Evolutionary conservation across 2,329 filamentous ascomycete genomes (phyloP).

Genomic region (Albifimbria verrucaria): DNA sequence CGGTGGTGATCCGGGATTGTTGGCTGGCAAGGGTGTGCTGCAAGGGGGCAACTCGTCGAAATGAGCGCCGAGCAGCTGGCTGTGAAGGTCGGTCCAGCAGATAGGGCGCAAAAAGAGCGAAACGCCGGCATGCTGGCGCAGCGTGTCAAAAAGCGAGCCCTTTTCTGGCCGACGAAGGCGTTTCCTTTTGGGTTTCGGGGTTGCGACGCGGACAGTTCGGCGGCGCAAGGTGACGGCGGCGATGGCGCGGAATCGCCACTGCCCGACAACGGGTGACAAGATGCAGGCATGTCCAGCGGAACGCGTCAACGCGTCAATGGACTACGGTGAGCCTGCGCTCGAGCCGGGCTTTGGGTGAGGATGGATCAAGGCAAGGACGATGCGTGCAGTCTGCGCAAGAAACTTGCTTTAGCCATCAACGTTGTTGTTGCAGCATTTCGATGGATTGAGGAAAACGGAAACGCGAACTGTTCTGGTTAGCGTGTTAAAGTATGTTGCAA

Average conservation of each 20-base stretch:
- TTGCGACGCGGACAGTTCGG: slow-evolving; percentile 16
- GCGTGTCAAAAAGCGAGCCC: slow-evolving; percentile 50
- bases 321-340: slow-evolving; percentile 21
- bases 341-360: slow-evolving; percentile 15
- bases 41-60: slow-evolving; percentile 43
- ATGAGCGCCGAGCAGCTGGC: slow-evolving; percentile 41
- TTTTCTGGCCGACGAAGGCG: slow-evolving; percentile 37
- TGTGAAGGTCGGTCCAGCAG: slow-evolving; percentile 53
- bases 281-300: slow-evolving; percentile 24
- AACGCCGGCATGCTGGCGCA: slow-evolving; percentile 44
- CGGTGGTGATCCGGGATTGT: slow-evolving; percentile 28
- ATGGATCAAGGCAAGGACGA: background rate
- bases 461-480: no score
- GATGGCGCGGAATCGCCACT: slow-evolving; percentile 12
- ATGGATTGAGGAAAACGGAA: no score
- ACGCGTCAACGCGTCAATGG: slow-evolving; percentile 26
- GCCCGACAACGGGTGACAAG: slow-evolving; percentile 10
- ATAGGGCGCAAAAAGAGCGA: slow-evolving; percentile 51
- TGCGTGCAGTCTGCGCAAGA: background rate
- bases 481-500: no score
- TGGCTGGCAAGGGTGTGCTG: slow-evolving; percentile 36
- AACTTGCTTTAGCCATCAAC: no score
- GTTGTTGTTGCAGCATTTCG: no score
- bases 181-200: slow-evolving; percentile 21
- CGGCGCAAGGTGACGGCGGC: slow-evolving; percentile 21